Percentiles rank a stretch among this genome's conserved stretches.
Evolutionary conservation across 108 stramenopile genomes (phyloP).

Genomic region (Epithemia pelagica): DNA sequence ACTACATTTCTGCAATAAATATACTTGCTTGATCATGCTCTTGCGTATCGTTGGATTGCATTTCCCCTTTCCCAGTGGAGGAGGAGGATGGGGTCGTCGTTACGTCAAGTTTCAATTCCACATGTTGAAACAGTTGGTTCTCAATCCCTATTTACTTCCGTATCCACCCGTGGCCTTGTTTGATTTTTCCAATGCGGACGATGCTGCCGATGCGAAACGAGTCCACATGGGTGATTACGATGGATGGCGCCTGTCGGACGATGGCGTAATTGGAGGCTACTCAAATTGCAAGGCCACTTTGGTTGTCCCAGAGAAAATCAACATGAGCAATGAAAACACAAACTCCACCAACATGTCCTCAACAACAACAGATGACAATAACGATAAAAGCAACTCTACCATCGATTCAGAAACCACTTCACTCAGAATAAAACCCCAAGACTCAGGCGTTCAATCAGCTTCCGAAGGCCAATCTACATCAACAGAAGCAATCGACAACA

Average conservation of each 20-base stretch:
- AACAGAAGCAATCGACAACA: slow-evolving; percentile 5
- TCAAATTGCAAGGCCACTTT: slow-evolving; percentile 20
- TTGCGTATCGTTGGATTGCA: too few species aligned
- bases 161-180: slow-evolving; percentile 62
- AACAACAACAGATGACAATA: not conserved
- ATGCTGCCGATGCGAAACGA: slow-evolving; percentile 58
- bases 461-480: slow-evolving; percentile 2
- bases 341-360: not conserved
- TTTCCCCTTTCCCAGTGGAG: not conserved
- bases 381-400: too few species aligned
- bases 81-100: slow-evolving; percentile 8
- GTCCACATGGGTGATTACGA: slow-evolving; percentile 20
- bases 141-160: slow-evolving; percentile 23
- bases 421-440: too few species aligned
- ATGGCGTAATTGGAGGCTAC: slow-evolving; percentile 77
- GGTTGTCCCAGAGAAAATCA: slow-evolving; percentile 16
- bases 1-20: too few species aligned
- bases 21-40: too few species aligned
- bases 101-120: slow-evolving; percentile 1
- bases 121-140: slow-evolving; percentile 10
- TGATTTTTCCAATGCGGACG: slow-evolving; percentile 57
- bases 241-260: slow-evolving; percentile 78
- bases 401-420: too few species aligned
- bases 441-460: not conserved
- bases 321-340: not conserved